Evolutionary conservation across 208 protist species (phyloP).

Genomic region (Wallacemonas sp.): DNA sequence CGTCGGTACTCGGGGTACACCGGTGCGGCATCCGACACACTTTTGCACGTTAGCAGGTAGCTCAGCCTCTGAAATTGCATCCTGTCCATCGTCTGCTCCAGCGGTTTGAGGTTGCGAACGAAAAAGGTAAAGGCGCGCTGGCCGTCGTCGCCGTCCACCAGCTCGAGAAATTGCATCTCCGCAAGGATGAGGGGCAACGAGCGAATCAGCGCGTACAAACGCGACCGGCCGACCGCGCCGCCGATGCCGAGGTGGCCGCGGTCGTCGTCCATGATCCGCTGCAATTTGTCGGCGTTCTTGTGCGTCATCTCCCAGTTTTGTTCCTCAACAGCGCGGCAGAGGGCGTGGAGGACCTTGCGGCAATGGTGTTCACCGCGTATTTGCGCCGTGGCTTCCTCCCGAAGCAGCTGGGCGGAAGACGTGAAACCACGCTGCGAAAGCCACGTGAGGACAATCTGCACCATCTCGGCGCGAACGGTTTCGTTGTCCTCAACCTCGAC

Average conservation of each 20-base stretch:
- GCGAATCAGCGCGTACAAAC: slow-evolving; percentile 32
- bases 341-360: slow-evolving; percentile 66
- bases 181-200: slow-evolving; percentile 73
- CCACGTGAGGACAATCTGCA: slow-evolving; percentile 76
- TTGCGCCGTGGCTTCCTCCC: slow-evolving; percentile 75
- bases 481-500: slow-evolving; percentile 68
- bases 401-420: slow-evolving; percentile 79
- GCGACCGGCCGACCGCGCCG: slow-evolving; percentile 22
- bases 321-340: slow-evolving; percentile 73
- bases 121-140: slow-evolving; percentile 83
- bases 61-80: slow-evolving; percentile 78
- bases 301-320: slow-evolving; percentile 76
- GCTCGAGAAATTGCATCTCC: slow-evolving; percentile 84
- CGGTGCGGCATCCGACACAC: slow-evolving; percentile 56
- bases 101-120: slow-evolving; percentile 78
- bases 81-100: slow-evolving; percentile 63
- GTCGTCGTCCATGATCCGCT: slow-evolving; percentile 24
- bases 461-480: slow-evolving; percentile 62
- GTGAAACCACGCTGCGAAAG: slow-evolving; percentile 71
- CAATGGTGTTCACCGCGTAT: slow-evolving; percentile 69
- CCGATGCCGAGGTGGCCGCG: slow-evolving; percentile 18
- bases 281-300: slow-evolving; percentile 62
- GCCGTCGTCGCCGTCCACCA: slow-evolving; percentile 77
- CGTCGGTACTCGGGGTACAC: slow-evolving; percentile 74
- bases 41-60: slow-evolving; percentile 85